phyloP scores from a whole-genome alignment of 2,329 filamentous ascomycete genomes.

The Colletotrichum nymphaeae region DNA sequence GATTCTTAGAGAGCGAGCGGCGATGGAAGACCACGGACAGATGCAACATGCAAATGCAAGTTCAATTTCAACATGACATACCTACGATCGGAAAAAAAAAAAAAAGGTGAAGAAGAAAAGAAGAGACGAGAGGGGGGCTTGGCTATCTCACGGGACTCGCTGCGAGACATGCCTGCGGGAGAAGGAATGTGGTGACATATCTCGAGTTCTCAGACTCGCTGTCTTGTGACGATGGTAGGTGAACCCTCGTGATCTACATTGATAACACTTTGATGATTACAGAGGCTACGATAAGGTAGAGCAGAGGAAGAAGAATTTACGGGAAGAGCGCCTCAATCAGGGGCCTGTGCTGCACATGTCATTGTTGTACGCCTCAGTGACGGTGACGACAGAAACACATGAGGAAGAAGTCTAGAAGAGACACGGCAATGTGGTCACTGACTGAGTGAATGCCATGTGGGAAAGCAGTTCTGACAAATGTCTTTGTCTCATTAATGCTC shows the following conservation, averaged over 20 bases:
- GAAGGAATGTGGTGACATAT: constrained; percentile 7
- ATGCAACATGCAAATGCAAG: constrained; percentile 23
- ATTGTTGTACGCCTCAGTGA: neutral
- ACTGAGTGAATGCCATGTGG: constrained; percentile 10
- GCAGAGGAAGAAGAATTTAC: constrained; percentile 9
- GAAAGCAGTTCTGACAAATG: constrained; percentile 20
- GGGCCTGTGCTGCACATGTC: neutral
- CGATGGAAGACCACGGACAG: neutral
- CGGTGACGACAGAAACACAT: neutral
- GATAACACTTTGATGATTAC: neutral
- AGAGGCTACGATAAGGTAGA: neutral
- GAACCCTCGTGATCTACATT: neutral
- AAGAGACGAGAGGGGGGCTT: constrained; percentile 18
- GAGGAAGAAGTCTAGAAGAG: constrained; percentile 5
- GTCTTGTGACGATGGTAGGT: constrained; percentile 11
- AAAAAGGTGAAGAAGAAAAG: neutral
- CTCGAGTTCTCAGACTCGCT: neutral
- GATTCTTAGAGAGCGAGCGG: neutral
- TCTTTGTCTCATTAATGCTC: constrained; percentile 17
- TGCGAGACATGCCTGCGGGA: constrained; percentile 17
- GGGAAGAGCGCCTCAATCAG: neutral
- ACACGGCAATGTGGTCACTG: neutral
- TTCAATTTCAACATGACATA: constrained; percentile 5
- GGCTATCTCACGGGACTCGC: constrained; percentile 20
- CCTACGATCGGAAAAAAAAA: neutral